Conservation (phyloP, 805 yeast genomes). For the Schwanniomyces occidentalis region DNA sequence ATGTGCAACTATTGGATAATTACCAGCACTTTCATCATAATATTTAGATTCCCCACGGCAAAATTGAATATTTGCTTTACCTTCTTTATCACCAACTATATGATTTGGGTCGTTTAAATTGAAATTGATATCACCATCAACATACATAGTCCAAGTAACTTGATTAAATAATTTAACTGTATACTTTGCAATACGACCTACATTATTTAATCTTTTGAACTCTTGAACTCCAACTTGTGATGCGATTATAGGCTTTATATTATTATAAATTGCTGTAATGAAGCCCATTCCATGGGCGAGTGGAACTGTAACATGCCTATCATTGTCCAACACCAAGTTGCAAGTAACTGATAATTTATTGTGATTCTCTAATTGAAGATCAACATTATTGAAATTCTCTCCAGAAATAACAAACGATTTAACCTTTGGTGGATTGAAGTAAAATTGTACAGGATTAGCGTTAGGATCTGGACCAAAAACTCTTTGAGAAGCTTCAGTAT, state of each 20-base stretch:
- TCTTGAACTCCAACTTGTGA: slow-evolving; percentile 65
- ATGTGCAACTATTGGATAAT: slow-evolving; percentile 24
- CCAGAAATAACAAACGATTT: slow-evolving; percentile 55
- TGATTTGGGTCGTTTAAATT: slow-evolving; percentile 39
- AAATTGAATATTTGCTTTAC: slow-evolving; percentile 57
- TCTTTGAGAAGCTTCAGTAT: slow-evolving; percentile 55
- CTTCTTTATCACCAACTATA: slow-evolving; percentile 41
- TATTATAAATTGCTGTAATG: slow-evolving; percentile 59
- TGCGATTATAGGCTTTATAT: slow-evolving; percentile 53
- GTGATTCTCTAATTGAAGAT: slow-evolving; percentile 24
- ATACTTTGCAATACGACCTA: slow-evolving; percentile 51
- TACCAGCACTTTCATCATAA: slow-evolving; percentile 37
- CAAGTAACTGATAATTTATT: slow-evolving; percentile 34
- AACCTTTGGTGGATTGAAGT: slow-evolving; percentile 66
- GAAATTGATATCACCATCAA: slow-evolving; percentile 31
- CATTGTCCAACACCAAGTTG: slow-evolving; percentile 10
- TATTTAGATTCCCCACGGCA: slow-evolving; percentile 45
- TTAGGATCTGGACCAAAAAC: slow-evolving; percentile 70
- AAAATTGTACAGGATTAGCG: slow-evolving; percentile 54
- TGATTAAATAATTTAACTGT: slow-evolving; percentile 54
- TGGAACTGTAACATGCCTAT: slow-evolving; percentile 45
- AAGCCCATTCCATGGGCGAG: slow-evolving; percentile 81
- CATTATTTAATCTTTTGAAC: slow-evolving; percentile 38
- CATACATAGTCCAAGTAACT: slow-evolving; percentile 67
- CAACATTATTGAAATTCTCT: slow-evolving; percentile 21